These are phyloP conservation scores for Trifolium pratense DNA, from an alignment of 306 rosid genomes.

Conservation along the genomic window DNA sequence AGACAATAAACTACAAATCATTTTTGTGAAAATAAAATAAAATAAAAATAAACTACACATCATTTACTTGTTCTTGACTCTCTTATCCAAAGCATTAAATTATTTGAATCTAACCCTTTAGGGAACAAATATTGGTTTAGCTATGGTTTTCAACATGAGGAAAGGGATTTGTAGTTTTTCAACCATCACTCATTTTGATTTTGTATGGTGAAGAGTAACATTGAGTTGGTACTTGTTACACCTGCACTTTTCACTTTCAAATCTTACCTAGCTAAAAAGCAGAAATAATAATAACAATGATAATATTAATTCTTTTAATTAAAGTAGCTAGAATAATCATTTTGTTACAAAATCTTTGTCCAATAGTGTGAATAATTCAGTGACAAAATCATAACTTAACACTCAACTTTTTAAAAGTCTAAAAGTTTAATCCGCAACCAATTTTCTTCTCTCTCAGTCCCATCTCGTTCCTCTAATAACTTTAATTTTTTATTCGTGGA, in stretches of 20 bases:
- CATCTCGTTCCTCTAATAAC: slow-evolving; percentile 7
- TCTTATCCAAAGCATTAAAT: slow-evolving; percentile 41
- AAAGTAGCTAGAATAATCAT: slow-evolving; percentile 17
- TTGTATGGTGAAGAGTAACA: slow-evolving; percentile 55
- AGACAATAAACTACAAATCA: slow-evolving; percentile 30
- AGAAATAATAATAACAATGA: neutral
- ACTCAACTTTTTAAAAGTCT: slow-evolving; percentile 40
- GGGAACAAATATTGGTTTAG: slow-evolving; percentile 42
- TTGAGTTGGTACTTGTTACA: slow-evolving; percentile 53
- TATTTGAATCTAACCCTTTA: slow-evolving; percentile 55
- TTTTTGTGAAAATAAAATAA: slow-evolving; percentile 11
- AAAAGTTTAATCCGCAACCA: slow-evolving; percentile 33
- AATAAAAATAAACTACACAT: neutral
- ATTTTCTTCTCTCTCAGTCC: slow-evolving; percentile 31
- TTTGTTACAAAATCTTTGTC: slow-evolving; percentile 51
- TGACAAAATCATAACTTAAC: slow-evolving; percentile 45
- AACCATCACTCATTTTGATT: slow-evolving; percentile 47
- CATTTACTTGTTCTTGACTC: slow-evolving; percentile 50
- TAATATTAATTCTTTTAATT: neutral
- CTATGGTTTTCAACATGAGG: slow-evolving; percentile 50
- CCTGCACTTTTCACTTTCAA: slow-evolving; percentile 51
- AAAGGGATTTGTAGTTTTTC: slow-evolving; percentile 51
- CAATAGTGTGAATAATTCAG: slow-evolving; percentile 30
- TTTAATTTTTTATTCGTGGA: neutral
- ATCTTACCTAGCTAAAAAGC: slow-evolving; percentile 39